Percentiles rank a stretch among this genome's conserved stretches.
phyloP scores from a whole-genome alignment of 1,284 basidiomycete species.

The Ganoderma boninense region DNA sequence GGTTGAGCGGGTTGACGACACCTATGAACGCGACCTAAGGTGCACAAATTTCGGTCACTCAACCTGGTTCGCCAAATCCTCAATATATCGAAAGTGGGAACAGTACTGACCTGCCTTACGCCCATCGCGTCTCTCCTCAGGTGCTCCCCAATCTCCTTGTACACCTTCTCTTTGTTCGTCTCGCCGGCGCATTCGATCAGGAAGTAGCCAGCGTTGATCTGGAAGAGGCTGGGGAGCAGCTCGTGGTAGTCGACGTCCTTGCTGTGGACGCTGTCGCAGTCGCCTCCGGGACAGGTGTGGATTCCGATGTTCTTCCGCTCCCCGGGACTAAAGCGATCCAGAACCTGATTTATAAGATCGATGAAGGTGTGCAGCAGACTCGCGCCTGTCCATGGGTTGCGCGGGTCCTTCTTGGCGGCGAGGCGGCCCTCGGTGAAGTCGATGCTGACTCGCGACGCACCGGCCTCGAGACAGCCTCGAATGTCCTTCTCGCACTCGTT shows the following conservation, averaged over 20 bases:
- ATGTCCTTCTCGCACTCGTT: conserved; percentile 3
- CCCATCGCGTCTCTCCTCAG: not conserved
- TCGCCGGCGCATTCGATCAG: not conserved
- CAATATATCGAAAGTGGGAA: not conserved
- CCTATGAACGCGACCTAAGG: not conserved
- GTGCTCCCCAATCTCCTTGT: conserved; percentile 1
- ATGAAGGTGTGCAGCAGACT: not conserved
- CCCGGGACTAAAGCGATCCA: not conserved
- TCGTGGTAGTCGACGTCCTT: not conserved
- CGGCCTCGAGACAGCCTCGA: not conserved
- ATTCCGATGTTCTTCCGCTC: not conserved
- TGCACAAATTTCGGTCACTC: not conserved
- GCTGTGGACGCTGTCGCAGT: conserved; percentile 5
- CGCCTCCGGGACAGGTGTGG: conserved; percentile 1
- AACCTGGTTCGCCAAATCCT: not conserved
- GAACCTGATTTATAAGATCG: not conserved
- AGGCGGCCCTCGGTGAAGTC: conserved; percentile 4
- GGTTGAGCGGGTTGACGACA: not conserved
- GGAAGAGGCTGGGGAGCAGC: conserved; percentile 4
- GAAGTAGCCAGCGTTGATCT: conserved; percentile 1
- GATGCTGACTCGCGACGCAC: not conserved
- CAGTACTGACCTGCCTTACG: not conserved
- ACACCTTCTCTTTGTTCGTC: not conserved
- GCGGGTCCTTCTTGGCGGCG: conserved; percentile 4
- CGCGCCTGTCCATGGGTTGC: conserved; percentile 1